Conservation (phyloP, 129 eudicot genomes). For the Chrysanthemum lavandulifolium region DNA sequence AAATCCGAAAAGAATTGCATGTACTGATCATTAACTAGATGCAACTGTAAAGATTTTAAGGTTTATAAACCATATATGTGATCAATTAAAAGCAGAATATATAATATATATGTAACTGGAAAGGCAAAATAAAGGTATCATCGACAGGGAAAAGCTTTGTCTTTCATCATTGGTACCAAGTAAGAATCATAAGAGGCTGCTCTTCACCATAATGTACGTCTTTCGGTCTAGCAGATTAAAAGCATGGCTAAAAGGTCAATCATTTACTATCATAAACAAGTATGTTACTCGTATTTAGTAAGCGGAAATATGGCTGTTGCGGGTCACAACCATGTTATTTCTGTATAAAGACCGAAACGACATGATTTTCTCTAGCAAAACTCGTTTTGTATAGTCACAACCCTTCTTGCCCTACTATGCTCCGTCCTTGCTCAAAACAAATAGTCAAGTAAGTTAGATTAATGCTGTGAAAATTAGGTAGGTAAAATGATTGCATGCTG, state of each 20-base stretch:
- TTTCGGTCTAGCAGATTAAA: constrained; percentile 6
- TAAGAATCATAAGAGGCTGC: constrained; percentile 25
- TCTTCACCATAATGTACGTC: constrained; percentile 22
- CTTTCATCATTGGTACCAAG: constrained; percentile 23
- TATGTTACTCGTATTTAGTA: background rate
- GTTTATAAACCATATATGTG: background rate
- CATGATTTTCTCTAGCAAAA: background rate
- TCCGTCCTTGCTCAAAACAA: no score
- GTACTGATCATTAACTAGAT: no score
- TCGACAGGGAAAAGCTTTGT: constrained; percentile 19
- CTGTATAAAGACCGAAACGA: background rate
- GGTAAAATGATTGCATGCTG: no score
- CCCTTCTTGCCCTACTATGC: no score
- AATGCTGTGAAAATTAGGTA: no score
- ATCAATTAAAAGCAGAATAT: background rate
- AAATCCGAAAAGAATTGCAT: no score
- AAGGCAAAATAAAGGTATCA: constrained; percentile 14
- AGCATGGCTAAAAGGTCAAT: constrained; percentile 15
- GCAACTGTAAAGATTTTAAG: no score
- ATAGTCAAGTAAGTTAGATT: no score
- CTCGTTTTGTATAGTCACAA: no score
- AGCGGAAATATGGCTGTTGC: background rate
- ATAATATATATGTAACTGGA: background rate
- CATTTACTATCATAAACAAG: background rate
- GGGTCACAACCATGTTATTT: no score